Base-by-base conservation (phyloP, 352 stramenopile species). In the Peronospora farinosa region DNA sequence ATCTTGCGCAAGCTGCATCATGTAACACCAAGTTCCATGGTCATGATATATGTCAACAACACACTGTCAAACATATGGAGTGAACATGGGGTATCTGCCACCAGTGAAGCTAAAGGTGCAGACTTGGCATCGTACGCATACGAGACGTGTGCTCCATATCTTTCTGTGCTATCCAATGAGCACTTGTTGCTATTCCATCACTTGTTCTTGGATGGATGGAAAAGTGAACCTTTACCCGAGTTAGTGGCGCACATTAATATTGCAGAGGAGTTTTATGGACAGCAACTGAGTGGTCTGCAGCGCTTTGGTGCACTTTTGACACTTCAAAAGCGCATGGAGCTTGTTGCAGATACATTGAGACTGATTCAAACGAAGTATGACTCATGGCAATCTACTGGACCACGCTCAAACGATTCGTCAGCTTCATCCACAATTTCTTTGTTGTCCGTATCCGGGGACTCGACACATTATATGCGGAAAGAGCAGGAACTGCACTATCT, bases 81-180 rank as follows among this genome's bases (percentile, higher is more conserved):
- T 0, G 65, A 86, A 30, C 64, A 83, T 39, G 42, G 58, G 17
- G 15, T 27, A 23, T 28, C 16, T 35, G 52, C 23, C 11, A 58
- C 17, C 17, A 53, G 38, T 21, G 46, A 15, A 2, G 25, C 46
- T 5, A 44, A 74, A 17, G 61, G 57, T 37, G 60, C 57, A 1
- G 72, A 87, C 10, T 56, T 88, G 5, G 79, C 68, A 6, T 55
- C 61, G 9, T 79, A 84, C 38, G 79, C 79, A n/a, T 91, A 88
- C 42, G 74, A 88, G 32, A 60, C 74, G 5, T 89, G 75, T 16
- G 57, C 73, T 15, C 75, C 77, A 12, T 87, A 78, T 46, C 53
- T 88, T 9, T 78, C 72, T 0, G 80, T 88, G 31, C 56, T 91
- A 3, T 72, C 52, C 5, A 74, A 72, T 15, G 74, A 86, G n/a